Evolutionary conservation across 2,329 filamentous ascomycete genomes (phyloP).

Genomic region (Aureobasidium pullulans): DNA sequence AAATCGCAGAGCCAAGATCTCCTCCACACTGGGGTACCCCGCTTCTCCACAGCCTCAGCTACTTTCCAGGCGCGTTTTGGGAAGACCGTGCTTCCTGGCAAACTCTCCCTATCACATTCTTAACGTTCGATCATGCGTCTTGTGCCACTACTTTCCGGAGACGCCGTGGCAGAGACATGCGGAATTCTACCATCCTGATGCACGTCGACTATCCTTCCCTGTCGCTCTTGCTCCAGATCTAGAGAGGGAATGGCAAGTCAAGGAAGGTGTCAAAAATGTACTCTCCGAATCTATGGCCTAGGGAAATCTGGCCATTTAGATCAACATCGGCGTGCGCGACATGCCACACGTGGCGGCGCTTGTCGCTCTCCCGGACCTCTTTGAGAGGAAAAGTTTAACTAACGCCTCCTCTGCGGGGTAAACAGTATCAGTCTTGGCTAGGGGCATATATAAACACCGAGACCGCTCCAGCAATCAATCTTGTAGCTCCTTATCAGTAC

Average conservation of each 20-base stretch:
- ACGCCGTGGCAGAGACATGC: background rate
- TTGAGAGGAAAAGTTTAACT: background rate
- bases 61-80: background rate
- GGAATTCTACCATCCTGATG: background rate
- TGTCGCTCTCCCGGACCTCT: background rate
- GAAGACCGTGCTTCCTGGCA: background rate
- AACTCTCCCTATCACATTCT: background rate
- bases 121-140: background rate
- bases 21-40: conserved; percentile 2
- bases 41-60: conserved; percentile 3
- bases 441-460: background rate
- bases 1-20: background rate
- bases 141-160: background rate
- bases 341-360: conserved; percentile 7
- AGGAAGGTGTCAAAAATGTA: background rate
- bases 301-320: background rate
- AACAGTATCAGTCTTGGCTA: background rate
- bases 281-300: background rate
- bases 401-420: conserved; percentile 3
- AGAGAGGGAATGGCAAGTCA: background rate
- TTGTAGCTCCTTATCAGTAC: background rate
- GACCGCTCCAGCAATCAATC: background rate
- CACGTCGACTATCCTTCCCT: background rate
- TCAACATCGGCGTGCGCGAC: background rate
- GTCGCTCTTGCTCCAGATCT: background rate